Base-by-base conservation (phyloP, 768 basidiomycete species). In the Russula ochroleuca region DNA sequence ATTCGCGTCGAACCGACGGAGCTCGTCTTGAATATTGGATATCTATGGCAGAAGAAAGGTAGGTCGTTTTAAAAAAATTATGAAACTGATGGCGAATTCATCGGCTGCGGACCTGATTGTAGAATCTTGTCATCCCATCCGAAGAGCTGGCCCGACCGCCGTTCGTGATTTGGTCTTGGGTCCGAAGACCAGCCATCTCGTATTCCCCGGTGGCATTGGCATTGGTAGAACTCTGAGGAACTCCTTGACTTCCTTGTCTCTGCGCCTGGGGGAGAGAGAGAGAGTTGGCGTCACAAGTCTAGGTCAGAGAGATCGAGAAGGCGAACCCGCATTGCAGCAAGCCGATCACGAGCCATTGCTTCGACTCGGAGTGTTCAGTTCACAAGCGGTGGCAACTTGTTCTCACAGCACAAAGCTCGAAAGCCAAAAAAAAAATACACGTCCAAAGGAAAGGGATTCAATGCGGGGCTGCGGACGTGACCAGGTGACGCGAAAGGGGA, bases 1-100 rank as follows among this genome's bases (percentile, higher is more conserved):
- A 74, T 90, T 90, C 65, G 81, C 77, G 63, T 86, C 89, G 75
- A 89, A 90, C 11, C 79, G 78, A 25, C 80, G 77, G 41, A 92
- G 76, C 58, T 76, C 78, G 63, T 92, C 88, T 81, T 91, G 88
- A 52, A 94, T 76, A 48, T 83, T 84, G 25, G 87, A 80, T 68
- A 94, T 87, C 92, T 93, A 63, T 2, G 55, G 13, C 25, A 35
- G 25, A 38, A 52, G n/a, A 15, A 63, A 17, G 10, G 21, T n/a
- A n/a, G n/a, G n/a, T n/a, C n/a, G n/a, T n/a, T n/a, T n/a, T 9
- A 45, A 33, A 15, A 58, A 14, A 43, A 47, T 19, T 13, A 35
- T 28, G 17, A 15, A 31, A 31, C 11, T 14, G 19, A 40, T 25
- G 11, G 38, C 9, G 31, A 25, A n/a, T 53, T 40, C 15, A n/a